Percentiles rank a stretch among this genome's conserved stretches.
Conservation (phyloP, 176 grass and related monocot genomes). For the Aegilops sharonensis region DNA sequence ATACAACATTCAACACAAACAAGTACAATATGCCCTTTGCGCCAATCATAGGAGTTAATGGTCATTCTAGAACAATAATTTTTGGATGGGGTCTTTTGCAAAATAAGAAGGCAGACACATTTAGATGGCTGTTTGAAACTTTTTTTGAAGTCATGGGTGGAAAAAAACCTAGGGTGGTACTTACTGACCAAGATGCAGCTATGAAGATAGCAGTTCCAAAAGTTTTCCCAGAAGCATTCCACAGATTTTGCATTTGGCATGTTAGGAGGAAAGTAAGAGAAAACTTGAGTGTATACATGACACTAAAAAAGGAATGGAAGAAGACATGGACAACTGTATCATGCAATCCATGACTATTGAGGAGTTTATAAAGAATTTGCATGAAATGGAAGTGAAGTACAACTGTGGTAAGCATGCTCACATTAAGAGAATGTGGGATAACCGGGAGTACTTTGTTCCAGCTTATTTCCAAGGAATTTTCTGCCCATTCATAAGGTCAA, state of each 20-base stretch:
- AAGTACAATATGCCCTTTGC: too few relatives aligned
- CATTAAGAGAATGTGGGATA: neutral
- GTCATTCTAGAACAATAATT: neutral
- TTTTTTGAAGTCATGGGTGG: too few relatives aligned
- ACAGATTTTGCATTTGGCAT: too few relatives aligned
- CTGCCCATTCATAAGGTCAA: neutral
- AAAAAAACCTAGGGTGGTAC: too few relatives aligned
- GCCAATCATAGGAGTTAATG: neutral
- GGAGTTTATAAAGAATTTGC: neutral
- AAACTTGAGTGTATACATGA: too few relatives aligned
- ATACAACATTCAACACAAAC: neutral
- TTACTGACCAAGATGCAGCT: too few relatives aligned
- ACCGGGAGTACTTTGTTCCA: neutral
- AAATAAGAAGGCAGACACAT: too few relatives aligned
- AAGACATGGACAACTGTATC: neutral
- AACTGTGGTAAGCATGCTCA: too few relatives aligned
- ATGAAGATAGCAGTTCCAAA: too few relatives aligned
- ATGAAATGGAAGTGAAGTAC: neutral
- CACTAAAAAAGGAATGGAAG: neutral
- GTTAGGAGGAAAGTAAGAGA: too few relatives aligned
- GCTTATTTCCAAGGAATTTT: neutral
- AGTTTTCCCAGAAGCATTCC: too few relatives aligned
- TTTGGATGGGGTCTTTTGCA: neutral
- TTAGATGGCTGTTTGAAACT: too few relatives aligned
- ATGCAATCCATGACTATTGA: neutral